phyloP scores from a whole-genome alignment of 345 rosid genomes.

The Camelina neglecta region DNA sequence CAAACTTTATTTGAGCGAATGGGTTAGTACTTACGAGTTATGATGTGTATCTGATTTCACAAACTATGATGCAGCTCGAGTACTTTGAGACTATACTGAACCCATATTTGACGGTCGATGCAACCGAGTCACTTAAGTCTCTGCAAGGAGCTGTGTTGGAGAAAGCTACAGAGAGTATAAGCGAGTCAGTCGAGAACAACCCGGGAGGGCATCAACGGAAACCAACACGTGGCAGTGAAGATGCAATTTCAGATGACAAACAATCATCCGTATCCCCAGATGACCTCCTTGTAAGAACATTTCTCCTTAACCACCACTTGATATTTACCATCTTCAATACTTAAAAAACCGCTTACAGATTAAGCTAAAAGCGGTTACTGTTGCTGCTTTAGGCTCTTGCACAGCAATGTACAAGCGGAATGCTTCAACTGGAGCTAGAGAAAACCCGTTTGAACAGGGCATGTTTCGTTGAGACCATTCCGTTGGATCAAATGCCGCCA shows the following conservation, averaged over 20 bases:
- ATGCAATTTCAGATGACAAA: constrained; percentile 77
- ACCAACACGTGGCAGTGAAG: constrained; percentile 95
- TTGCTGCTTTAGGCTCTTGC: constrained; percentile 16
- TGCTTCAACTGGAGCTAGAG: constrained; percentile 14
- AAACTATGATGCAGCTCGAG: constrained; percentile 76
- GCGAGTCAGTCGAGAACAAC: constrained; percentile 60
- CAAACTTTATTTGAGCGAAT: background rate
- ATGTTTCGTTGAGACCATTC: background rate
- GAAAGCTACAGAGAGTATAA: constrained; percentile 74
- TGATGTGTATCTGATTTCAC: constrained; percentile 31
- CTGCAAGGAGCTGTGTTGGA: constrained; percentile 86
- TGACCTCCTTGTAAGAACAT: constrained; percentile 68
- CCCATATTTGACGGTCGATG: constrained; percentile 79
- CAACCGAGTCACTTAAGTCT: constrained; percentile 80
- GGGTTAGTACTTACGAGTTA: constrained; percentile 4
- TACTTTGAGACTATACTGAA: constrained; percentile 82
- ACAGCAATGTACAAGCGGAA: constrained; percentile 3
- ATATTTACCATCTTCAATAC: background rate
- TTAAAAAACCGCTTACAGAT: background rate
- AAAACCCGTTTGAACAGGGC: constrained; percentile 22
- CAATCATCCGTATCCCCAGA: constrained; percentile 77
- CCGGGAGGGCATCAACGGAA: constrained; percentile 62
- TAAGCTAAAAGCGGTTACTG: background rate
- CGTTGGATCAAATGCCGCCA: background rate
- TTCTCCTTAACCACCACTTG: constrained; percentile 5